These are phyloP conservation scores for Candida alai DNA, from an alignment of 805 yeast genomes.

Conservation along the genomic window DNA sequence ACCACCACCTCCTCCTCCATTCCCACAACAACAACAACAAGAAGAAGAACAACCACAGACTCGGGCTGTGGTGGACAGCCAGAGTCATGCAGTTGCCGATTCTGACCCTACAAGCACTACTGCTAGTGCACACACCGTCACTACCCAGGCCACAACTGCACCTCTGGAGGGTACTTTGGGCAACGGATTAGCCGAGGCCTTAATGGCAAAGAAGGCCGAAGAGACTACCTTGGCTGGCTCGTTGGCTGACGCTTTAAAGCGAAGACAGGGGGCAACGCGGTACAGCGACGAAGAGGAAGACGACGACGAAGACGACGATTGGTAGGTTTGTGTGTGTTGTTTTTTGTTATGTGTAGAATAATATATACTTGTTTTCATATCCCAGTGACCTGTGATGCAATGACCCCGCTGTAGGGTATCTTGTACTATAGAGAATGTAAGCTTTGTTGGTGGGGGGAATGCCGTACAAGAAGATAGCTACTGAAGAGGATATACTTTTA, in stretches of 20 bases:
- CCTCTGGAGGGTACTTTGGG: constrained; percentile 29
- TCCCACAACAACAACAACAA: constrained; percentile 18
- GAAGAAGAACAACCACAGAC: constrained; percentile 6
- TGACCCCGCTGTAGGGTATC: too few species aligned
- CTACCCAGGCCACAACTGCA: constrained; percentile 10
- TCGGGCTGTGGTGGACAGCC: constrained; percentile 12
- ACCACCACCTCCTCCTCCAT: constrained; percentile 35
- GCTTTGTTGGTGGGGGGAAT: too few species aligned
- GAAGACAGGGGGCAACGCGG: constrained; percentile 60
- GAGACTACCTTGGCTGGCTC: constrained; percentile 73
- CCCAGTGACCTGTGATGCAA: too few species aligned
- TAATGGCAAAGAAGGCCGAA: constrained; percentile 58
- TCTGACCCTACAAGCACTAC: constrained; percentile 10
- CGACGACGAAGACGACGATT: constrained; percentile 55
- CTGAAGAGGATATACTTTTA: too few species aligned
- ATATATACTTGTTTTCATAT: neutral
- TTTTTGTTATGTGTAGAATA: neutral
- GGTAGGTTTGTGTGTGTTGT: constrained; percentile 10
- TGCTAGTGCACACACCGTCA: constrained; percentile 11
- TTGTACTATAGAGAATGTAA: too few species aligned
- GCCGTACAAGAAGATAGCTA: too few species aligned
- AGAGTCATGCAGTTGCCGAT: constrained; percentile 15
- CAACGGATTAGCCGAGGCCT: constrained; percentile 65
- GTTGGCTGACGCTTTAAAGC: constrained; percentile 81
- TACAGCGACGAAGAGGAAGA: constrained; percentile 70